Conservation (phyloP, 768 basidiomycete species). For the Baorangia bicolor region DNA sequence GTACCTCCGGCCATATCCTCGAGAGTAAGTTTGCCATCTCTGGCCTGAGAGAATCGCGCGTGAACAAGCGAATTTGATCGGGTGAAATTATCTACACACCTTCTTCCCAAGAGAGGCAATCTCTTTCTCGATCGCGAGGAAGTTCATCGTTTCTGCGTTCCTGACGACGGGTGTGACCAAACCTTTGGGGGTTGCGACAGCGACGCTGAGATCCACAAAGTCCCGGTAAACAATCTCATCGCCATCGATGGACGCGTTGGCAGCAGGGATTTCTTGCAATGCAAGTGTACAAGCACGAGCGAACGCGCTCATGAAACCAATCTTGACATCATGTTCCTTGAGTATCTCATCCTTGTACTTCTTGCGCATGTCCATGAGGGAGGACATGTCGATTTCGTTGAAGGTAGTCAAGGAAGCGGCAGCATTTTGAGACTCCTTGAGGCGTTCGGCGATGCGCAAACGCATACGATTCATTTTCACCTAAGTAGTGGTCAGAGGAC, state of each 20-base stretch:
- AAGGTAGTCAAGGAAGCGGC: constrained; percentile 97
- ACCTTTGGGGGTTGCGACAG: constrained; percentile 96
- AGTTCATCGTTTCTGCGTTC: constrained; percentile 82
- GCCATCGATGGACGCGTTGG: constrained; percentile 93
- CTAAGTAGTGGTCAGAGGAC: constrained; percentile 35
- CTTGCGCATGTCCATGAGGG: constrained; percentile 88
- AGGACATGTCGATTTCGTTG: constrained; percentile 99
- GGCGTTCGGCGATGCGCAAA: constrained; percentile 91
- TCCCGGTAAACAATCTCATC: constrained; percentile 92
- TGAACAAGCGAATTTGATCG: constrained; percentile 4
- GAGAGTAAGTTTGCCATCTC: constrained; percentile 90
- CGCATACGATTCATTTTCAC: constrained; percentile 99
- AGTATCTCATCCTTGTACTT: constrained; percentile 90
- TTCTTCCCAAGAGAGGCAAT: constrained; percentile 91
- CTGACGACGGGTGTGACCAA: constrained; percentile 95
- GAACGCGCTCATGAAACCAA: constrained; percentile 98
- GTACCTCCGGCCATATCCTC: constrained; percentile 98
- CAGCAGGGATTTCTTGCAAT: constrained; percentile 87
- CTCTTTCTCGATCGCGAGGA: constrained; percentile 91
- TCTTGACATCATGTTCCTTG: constrained; percentile 92
- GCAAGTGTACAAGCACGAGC: constrained; percentile 83
- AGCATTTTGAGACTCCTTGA: constrained; percentile 97
- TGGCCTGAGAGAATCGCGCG: constrained; percentile 48
- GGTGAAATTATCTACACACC: constrained; percentile 36
- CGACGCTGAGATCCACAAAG: constrained; percentile 91